Conservation (phyloP, 192 early-diverging fungal species). For the Podila epigama region DNA sequence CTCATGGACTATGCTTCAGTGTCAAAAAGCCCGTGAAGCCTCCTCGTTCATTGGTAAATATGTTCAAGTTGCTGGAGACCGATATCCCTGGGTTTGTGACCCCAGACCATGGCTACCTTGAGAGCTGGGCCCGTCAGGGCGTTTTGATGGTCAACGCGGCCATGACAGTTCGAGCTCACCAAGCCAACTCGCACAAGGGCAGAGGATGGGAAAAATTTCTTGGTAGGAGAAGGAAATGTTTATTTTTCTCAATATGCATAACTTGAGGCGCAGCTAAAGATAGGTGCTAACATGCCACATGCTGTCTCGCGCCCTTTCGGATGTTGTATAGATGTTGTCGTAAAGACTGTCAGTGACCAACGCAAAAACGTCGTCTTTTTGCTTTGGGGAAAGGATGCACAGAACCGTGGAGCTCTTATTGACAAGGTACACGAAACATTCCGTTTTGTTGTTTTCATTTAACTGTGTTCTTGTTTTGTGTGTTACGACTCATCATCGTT, state of each 20-base stretch:
- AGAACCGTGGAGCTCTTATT: constrained; percentile 81
- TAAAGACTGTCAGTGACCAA: constrained; percentile 72
- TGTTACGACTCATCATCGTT: not conserved
- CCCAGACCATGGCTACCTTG: constrained; percentile 83
- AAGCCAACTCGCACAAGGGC: constrained; percentile 81
- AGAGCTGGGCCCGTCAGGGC: constrained; percentile 84
- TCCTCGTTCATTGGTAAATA: constrained; percentile 93
- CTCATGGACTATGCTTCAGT: constrained; percentile 93
- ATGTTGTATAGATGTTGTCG: constrained; percentile 68
- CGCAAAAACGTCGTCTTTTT: constrained; percentile 83
- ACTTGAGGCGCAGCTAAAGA: too few relatives aligned
- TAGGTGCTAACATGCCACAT: too few relatives aligned
- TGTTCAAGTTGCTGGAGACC: constrained; percentile 79
- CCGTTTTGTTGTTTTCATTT: not conserved
- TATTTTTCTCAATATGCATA: not conserved
- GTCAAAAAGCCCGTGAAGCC: constrained; percentile 75
- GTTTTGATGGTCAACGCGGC: constrained; percentile 91
- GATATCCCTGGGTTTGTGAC: constrained; percentile 75
- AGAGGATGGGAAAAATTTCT: constrained; percentile 85
- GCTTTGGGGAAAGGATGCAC: constrained; percentile 91
- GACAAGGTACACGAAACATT: constrained; percentile 63
- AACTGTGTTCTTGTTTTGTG: not conserved
- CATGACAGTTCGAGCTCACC: constrained; percentile 82
- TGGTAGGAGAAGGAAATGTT: constrained; percentile 54
- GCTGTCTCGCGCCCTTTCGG: too few relatives aligned